phyloP scores from a whole-genome alignment of 208 protist genomes.

The Crithidia fasciculata region DNA sequence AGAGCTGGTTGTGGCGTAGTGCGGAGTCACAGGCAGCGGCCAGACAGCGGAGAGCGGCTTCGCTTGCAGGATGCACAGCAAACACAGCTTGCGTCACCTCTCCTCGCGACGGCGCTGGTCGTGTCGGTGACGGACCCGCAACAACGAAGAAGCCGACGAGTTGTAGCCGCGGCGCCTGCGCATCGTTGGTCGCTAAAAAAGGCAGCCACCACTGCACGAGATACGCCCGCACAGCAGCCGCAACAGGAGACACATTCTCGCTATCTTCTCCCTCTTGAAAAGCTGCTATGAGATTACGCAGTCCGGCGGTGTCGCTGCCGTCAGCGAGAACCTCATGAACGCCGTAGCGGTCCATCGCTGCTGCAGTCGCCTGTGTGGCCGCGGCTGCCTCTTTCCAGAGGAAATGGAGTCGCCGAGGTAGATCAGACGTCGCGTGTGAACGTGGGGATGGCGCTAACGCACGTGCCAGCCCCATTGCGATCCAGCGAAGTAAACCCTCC shows the following conservation, averaged over 20 bases:
- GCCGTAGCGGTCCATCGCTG: slow-evolving; percentile 19
- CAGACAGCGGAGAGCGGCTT: neutral
- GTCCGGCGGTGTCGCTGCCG: neutral
- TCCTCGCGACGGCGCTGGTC: neutral
- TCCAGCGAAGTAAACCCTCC: neutral
- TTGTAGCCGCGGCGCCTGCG: neutral
- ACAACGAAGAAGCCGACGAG: slow-evolving; percentile 18
- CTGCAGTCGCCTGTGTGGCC: neutral
- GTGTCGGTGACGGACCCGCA: no score
- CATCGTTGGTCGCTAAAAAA: neutral
- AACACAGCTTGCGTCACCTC: neutral
- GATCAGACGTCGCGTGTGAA: neutral
- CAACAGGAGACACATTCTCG: slow-evolving; percentile 3
- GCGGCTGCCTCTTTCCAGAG: neutral
- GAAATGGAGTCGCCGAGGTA: neutral
- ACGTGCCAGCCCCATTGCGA: neutral
- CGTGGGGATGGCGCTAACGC: neutral
- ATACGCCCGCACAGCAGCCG: neutral
- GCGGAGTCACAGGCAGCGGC: neutral
- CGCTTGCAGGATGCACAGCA: neutral
- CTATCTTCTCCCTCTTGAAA: neutral
- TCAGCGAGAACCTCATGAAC: slow-evolving; percentile 26
- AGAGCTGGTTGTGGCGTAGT: no score
- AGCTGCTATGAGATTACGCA: neutral
- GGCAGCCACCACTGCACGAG: slow-evolving; percentile 21